A percentile compares a stretch with the other conserved stretches of the same genome.
phyloP scores from a whole-genome alignment of 2,329 filamentous ascomycete genomes.

The Colletotrichum sp. region DNA sequence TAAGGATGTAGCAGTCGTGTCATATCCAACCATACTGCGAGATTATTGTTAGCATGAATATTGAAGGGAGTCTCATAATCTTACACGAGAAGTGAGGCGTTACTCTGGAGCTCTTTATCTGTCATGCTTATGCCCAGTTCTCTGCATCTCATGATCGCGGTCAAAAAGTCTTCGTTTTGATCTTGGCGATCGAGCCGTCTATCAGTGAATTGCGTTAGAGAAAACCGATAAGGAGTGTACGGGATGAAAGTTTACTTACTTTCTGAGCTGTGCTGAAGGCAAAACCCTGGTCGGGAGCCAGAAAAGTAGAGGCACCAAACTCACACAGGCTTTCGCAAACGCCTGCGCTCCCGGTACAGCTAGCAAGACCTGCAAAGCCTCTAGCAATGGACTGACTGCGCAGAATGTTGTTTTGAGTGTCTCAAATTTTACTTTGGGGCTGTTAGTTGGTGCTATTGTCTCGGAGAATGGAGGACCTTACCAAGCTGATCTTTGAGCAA shows the following conservation, averaged over 20 bases:
- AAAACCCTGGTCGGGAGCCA: neutral
- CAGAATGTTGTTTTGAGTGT: neutral
- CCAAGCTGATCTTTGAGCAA: neutral
- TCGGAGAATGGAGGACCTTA: neutral
- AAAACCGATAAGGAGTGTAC: neutral
- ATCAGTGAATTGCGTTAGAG: neutral
- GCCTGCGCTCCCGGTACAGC: neutral
- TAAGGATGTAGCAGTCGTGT: conserved; percentile 22
- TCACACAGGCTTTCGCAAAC: neutral
- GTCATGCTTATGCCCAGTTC: neutral
- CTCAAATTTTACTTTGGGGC: neutral
- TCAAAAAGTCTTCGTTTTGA: neutral
- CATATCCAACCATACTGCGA: conserved; percentile 25
- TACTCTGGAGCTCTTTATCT: neutral
- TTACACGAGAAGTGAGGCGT: neutral
- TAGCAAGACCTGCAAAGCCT: neutral
- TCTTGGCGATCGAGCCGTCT: neutral
- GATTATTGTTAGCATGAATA: neutral
- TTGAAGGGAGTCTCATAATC: neutral
- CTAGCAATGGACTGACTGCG: neutral
- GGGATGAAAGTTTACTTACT: neutral
- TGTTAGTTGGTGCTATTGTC: neutral
- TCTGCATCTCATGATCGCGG: neutral
- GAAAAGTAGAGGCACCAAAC: neutral
- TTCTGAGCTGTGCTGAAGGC: neutral